These are phyloP conservation scores for Corylus americana DNA, from an alignment of 306 rosid genomes.

Conservation along the genomic window DNA sequence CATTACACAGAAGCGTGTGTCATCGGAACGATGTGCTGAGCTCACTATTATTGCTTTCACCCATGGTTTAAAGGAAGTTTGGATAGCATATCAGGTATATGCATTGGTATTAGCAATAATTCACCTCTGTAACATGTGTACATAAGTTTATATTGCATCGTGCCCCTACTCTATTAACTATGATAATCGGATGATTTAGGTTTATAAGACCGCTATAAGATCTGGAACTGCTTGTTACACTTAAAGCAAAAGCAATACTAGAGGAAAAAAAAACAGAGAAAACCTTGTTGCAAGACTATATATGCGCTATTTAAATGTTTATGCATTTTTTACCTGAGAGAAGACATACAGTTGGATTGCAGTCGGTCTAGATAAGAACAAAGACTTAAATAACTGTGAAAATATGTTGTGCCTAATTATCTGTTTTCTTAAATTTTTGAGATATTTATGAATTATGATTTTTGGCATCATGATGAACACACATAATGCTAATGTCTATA, in stretches of 20 bases:
- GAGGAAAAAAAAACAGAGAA: not conserved
- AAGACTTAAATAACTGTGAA: not conserved
- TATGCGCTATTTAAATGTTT: not conserved
- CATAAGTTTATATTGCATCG: not conserved
- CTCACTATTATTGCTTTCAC: constrained; percentile 86
- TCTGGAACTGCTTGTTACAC: not conserved
- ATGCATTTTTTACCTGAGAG: not conserved
- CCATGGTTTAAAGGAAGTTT: constrained; percentile 88
- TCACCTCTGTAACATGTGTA: not conserved
- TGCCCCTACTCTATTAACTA: not conserved
- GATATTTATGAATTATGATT: not conserved
- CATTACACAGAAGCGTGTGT: constrained; percentile 64
- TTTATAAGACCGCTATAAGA: not conserved
- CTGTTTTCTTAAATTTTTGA: not conserved
- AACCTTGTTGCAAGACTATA: not conserved
- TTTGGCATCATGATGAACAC: not conserved
- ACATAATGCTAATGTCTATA: not conserved
- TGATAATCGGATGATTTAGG: not conserved
- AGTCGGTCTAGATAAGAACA: not conserved
- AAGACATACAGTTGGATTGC: not conserved
- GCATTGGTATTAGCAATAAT: constrained; percentile 23
- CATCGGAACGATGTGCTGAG: constrained; percentile 88
- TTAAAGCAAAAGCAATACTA: not conserved
- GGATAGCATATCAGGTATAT: constrained; percentile 92
- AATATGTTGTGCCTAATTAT: not conserved